A percentile compares a stretch with the other conserved stretches of the same genome.
phyloP scores from a whole-genome alignment of 2,329 filamentous ascomycete genomes.

The Annulohypoxylon truncatum region DNA sequence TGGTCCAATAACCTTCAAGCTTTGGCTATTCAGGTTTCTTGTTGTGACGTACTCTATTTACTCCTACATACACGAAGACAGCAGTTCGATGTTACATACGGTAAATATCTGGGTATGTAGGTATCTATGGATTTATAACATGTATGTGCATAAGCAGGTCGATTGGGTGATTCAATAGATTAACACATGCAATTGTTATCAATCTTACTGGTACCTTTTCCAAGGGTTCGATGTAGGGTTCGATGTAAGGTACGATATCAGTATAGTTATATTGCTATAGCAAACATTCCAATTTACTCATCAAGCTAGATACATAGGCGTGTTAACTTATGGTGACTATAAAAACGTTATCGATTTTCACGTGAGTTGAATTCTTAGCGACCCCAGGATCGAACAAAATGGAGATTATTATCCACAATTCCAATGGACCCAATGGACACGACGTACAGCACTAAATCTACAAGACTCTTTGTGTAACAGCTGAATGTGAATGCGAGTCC shows the following conservation, averaged over 20 bases:
- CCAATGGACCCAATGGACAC: not conserved
- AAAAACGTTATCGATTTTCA: not conserved
- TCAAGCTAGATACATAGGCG: not conserved
- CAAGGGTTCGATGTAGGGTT: not conserved
- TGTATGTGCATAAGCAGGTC: not conserved
- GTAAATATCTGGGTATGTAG: too few species aligned
- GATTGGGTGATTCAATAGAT: not conserved
- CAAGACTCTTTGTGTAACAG: not conserved
- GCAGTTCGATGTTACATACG: not conserved
- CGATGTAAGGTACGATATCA: not conserved
- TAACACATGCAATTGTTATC: not conserved
- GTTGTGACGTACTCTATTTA: conserved; percentile 32
- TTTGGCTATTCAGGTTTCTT: conserved; percentile 11
- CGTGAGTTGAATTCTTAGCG: not conserved
- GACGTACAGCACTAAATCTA: not conserved
- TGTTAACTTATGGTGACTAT: not conserved
- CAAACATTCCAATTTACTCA: not conserved
- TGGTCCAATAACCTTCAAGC: conserved; percentile 28
- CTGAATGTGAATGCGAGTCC: not conserved
- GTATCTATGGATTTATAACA: not conserved
- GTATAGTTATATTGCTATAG: not conserved
- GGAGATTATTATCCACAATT: not conserved
- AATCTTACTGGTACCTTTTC: not conserved
- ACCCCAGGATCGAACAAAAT: not conserved
- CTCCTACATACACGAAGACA: conserved; percentile 10